A percentile compares a stretch with the other conserved stretches of the same genome.
These are phyloP conservation scores for Antitrichia curtipendula DNA, from an alignment of 225 moss, liverwort and hornwort species.

Conservation along the genomic window DNA sequence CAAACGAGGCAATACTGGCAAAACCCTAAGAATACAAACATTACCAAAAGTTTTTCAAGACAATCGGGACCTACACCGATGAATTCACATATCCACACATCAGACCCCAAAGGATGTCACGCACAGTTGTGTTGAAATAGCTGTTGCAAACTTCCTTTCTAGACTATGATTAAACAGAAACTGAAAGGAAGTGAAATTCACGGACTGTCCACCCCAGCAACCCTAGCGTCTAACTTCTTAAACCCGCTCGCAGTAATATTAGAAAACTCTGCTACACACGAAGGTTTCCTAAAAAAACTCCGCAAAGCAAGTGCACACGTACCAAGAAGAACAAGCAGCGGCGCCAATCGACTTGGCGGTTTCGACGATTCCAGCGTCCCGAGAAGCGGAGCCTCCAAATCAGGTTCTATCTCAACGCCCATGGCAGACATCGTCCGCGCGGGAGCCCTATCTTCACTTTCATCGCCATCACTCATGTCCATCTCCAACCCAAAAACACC, in stretches of 20 bases:
- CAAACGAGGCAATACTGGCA: background rate
- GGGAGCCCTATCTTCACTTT: background rate
- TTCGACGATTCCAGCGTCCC: conserved; percentile 4
- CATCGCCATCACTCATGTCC: background rate
- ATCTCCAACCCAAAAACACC: background rate
- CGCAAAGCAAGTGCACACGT: background rate
- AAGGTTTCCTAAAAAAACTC: background rate
- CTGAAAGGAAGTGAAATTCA: background rate
- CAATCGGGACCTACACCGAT: background rate
- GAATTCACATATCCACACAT: background rate
- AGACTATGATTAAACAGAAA: background rate
- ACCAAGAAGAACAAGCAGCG: conserved; percentile 26
- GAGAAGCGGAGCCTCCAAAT: conserved; percentile 20
- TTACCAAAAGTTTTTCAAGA: background rate
- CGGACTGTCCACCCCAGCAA: background rate
- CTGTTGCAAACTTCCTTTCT: background rate
- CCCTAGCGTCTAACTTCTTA: background rate
- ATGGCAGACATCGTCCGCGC: background rate
- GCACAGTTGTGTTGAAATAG: background rate
- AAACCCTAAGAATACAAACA: background rate
- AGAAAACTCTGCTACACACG: background rate
- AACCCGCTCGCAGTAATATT: background rate
- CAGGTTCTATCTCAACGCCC: conserved; percentile 13
- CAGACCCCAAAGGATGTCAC: background rate
- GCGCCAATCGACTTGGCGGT: conserved; percentile 18